Percentiles rank a stretch among this genome's conserved stretches.
These are phyloP conservation scores for Bisporella sp. DNA, from an alignment of 2,329 filamentous ascomycete species.

Conservation along the genomic window DNA sequence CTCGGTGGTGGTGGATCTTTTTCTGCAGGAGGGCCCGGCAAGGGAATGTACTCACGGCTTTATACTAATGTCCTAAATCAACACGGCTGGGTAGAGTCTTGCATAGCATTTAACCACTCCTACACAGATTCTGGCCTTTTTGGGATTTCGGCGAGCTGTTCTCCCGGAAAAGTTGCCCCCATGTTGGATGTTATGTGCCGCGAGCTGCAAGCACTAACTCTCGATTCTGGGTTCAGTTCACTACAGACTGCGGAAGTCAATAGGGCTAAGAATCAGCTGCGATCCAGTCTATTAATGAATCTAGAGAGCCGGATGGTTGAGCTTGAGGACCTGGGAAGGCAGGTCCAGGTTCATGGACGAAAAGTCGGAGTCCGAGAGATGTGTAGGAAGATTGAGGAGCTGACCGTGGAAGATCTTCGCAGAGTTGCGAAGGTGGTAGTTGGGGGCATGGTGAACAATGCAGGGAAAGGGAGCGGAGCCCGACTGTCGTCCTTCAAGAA, in stretches of 20 bases:
- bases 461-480: slow-evolving; percentile 73
- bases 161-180: slow-evolving; percentile 65
- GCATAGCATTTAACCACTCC: slow-evolving; percentile 92
- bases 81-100: slow-evolving; percentile 94
- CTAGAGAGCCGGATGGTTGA: slow-evolving; percentile 96
- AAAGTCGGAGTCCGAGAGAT: slow-evolving; percentile 92
- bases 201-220: slow-evolving; percentile 71
- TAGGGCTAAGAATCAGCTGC: slow-evolving; percentile 94
- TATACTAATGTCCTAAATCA: slow-evolving; percentile 98
- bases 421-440: slow-evolving; percentile 76
- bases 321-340: slow-evolving; percentile 87
- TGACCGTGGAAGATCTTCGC: slow-evolving; percentile 75
- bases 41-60: slow-evolving; percentile 97
- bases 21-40: slow-evolving; percentile 90
- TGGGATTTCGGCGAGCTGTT: slow-evolving; percentile 83
- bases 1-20: slow-evolving; percentile 95
- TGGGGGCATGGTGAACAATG: slow-evolving; percentile 67
- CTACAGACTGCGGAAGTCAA: slow-evolving; percentile 73
- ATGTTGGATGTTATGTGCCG: slow-evolving; percentile 97
- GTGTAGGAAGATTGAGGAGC: slow-evolving; percentile 75
- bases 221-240: slow-evolving; percentile 66
- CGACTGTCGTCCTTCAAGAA: slow-evolving; percentile 92
- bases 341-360: slow-evolving; percentile 92
- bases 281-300: slow-evolving; percentile 90
- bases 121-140: slow-evolving; percentile 96